Evolutionary conservation across 2,329 filamentous ascomycete species (phyloP).

Genomic region (Claviceps monticola): DNA sequence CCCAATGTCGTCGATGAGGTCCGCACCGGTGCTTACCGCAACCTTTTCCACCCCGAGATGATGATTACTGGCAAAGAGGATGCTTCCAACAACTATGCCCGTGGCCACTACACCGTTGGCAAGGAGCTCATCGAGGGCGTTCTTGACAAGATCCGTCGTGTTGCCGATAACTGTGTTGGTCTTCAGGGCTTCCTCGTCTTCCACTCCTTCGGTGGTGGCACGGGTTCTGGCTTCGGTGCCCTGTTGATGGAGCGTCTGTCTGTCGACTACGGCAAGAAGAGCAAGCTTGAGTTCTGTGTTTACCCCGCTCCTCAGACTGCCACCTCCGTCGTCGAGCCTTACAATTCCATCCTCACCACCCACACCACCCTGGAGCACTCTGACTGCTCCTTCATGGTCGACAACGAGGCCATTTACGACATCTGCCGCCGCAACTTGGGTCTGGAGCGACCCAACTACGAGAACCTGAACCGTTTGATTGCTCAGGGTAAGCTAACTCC

Average conservation of each 20-base stretch:
- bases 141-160: conserved; percentile 91
- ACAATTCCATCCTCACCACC: conserved; percentile 98
- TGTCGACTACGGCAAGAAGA: conserved; percentile 99
- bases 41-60: conserved; percentile 95
- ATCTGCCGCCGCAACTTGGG: conserved; percentile 97
- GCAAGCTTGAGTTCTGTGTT: conserved; percentile 98
- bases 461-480: conserved; percentile 97
- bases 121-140: conserved; percentile 99
- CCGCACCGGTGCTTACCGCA: conserved; percentile 91
- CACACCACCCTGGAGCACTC: conserved; percentile 99
- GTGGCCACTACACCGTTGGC: conserved; percentile 98
- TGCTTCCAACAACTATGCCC: conserved; percentile 99
- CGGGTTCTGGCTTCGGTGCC: conserved; percentile 95
- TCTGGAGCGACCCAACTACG: conserved; percentile 93
- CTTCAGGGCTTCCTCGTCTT: conserved; percentile 99
- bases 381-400: conserved; percentile 99
- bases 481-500: conserved; percentile 61
- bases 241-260: conserved; percentile 98
- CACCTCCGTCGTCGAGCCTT: conserved; percentile 96
- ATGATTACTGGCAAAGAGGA: conserved; percentile 99
- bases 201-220: conserved; percentile 99
- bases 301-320: conserved; percentile 96
- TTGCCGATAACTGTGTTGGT: conserved; percentile 94
- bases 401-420: conserved; percentile 99
- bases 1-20: conserved; percentile 99